These are phyloP conservation scores for Tuber umbilicatum DNA, from an alignment of 495 filamentous ascomycete species.

Conservation along the genomic window DNA sequence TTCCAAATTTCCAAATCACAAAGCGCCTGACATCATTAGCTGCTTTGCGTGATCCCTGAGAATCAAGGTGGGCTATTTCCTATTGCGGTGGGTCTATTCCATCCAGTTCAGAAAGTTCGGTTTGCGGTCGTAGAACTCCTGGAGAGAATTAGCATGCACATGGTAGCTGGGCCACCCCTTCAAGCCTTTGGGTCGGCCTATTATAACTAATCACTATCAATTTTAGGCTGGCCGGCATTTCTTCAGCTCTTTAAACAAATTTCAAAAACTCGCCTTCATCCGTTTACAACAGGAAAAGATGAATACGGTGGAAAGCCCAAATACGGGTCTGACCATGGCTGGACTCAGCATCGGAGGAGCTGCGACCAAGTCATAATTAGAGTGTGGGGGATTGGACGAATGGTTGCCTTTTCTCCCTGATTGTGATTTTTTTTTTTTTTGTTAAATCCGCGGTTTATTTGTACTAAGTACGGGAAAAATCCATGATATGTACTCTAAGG, in stretches of 20 bases:
- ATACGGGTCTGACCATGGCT: slow-evolving; percentile 37
- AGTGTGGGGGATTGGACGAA: background rate
- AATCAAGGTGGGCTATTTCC: slow-evolving; percentile 87
- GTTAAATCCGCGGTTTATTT: too few relatives aligned
- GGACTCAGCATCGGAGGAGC: slow-evolving; percentile 32
- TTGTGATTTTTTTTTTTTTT: too few relatives aligned
- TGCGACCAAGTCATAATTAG: slow-evolving; percentile 19
- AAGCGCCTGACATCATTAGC: background rate
- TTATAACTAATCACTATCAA: slow-evolving; percentile 8
- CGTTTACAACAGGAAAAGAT: slow-evolving; percentile 59
- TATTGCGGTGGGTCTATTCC: slow-evolving; percentile 85
- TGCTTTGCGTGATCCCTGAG: slow-evolving; percentile 75
- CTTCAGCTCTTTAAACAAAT: slow-evolving; percentile 79
- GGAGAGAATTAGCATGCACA: slow-evolving; percentile 74
- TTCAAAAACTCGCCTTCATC: slow-evolving; percentile 73
- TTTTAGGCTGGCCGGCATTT: slow-evolving; percentile 73
- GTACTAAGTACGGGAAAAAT: too few relatives aligned
- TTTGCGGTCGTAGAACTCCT: slow-evolving; percentile 70
- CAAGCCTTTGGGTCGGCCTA: background rate
- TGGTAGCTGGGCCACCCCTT: slow-evolving; percentile 41
- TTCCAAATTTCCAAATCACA: background rate
- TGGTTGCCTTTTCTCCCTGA: background rate
- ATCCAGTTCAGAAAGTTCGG: slow-evolving; percentile 72
- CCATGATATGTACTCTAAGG: too few relatives aligned
- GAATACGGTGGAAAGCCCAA: slow-evolving; percentile 35